These are phyloP conservation scores for Elsinoe batatas DNA, from an alignment of 2,329 filamentous ascomycete genomes.

Conservation along the genomic window DNA sequence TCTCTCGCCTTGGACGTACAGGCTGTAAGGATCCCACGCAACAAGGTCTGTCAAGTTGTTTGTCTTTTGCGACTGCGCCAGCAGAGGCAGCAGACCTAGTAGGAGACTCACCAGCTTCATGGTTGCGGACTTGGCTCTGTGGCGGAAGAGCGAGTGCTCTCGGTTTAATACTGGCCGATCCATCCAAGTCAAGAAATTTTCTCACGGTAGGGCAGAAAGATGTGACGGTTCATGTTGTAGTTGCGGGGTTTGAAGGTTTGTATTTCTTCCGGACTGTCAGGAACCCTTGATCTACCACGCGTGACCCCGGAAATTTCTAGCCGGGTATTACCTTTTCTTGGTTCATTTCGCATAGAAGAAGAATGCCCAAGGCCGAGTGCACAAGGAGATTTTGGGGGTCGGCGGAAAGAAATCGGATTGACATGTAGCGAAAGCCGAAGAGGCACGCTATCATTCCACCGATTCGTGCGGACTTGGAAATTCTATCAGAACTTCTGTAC, in stretches of 20 bases:
- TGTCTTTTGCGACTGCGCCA: conserved; percentile 7
- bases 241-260: background rate
- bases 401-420: background rate
- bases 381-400: background rate
- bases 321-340: background rate
- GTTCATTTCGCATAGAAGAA: conserved; percentile 1
- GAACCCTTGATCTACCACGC: background rate
- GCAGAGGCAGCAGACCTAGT: conserved; percentile 1
- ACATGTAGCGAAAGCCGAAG: background rate
- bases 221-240: background rate
- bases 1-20: conserved; percentile 42
- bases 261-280: conserved; percentile 1
- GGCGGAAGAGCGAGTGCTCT: background rate
- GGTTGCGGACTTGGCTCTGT: background rate
- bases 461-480: background rate
- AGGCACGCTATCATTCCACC: no score
- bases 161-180: background rate
- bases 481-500: conserved; percentile 47
- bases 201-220: background rate
- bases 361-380: background rate
- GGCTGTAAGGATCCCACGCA: conserved; percentile 46
- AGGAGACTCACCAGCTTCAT: conserved; percentile 9
- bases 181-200: background rate
- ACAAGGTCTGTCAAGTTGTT: conserved; percentile 32
- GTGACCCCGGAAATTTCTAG: background rate